Conservation (phyloP, 2,329 filamentous ascomycete genomes). For the Stenocarpella maydis region DNA sequence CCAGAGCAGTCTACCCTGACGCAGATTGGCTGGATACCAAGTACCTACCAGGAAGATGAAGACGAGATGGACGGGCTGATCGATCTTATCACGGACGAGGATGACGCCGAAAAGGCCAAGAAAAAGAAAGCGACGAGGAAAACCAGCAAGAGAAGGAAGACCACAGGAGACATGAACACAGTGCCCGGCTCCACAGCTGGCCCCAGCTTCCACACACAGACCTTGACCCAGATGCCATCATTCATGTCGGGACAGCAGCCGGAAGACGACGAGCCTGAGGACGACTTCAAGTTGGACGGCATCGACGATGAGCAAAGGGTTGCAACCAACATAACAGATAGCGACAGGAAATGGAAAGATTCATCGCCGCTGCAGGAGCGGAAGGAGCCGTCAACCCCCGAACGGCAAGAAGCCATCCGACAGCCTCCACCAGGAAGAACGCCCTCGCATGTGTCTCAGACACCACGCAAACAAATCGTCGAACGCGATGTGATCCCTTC, state of each 20-base stretch:
- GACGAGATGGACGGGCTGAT: constrained; percentile 31
- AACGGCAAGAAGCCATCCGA: not conserved
- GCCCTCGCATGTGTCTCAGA: constrained; percentile 51
- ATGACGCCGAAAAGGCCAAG: not conserved
- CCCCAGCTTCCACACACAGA: constrained; percentile 46
- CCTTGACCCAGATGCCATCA: constrained; percentile 46
- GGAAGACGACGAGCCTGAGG: constrained; percentile 36
- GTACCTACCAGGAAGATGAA: constrained; percentile 32
- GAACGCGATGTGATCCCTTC: constrained; percentile 52
- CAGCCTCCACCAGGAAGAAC: constrained; percentile 25
- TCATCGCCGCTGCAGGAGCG: constrained; percentile 17
- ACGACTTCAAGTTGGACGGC: constrained; percentile 17
- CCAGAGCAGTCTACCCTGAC: constrained; percentile 47
- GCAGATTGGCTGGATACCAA: constrained; percentile 41
- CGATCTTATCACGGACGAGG: constrained; percentile 18
- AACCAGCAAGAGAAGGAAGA: constrained; percentile 40
- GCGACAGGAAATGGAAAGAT: not conserved
- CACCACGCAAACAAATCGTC: constrained; percentile 40
- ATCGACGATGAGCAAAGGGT: not conserved
- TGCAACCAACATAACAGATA: no score
- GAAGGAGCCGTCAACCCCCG: constrained; percentile 10
- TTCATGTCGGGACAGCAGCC: constrained; percentile 27
- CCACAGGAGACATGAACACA: constrained; percentile 38
- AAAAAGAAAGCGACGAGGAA: constrained; percentile 16
- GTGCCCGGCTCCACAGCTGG: constrained; percentile 34